Evolutionary conservation across 192 early-diverging fungal genomes (phyloP), one percentile per base, ranked within the genome.

Genomic region (Mycoemilia scoparia): DNA sequence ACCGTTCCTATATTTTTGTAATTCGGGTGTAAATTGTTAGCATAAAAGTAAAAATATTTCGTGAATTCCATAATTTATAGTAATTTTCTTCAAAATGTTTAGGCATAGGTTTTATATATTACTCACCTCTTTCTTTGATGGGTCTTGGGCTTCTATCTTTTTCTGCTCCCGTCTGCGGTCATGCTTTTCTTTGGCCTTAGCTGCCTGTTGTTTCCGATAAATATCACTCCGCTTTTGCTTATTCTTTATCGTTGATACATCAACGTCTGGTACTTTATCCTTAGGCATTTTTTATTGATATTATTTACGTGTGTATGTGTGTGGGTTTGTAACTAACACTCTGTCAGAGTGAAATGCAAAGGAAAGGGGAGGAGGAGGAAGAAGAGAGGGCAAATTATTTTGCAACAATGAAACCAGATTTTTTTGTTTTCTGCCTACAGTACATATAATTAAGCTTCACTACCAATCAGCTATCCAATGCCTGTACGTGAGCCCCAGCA

Each of bases 171-270:
- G 71, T 36, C 90, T 67, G 22, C 68, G 64, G 54, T 77, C 66
- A 16, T 73, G 60, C 68, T 96, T 85, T 13, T 43, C 54, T 35
- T 74, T 75, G 22, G 67, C 73, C 54, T 90, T 87, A 21, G 74
- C 79, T 10, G 55, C 35, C 27, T 75, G 81, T 27, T 73, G 61
- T 42, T 80, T 80, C 36, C 67, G 61, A 41, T 68, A 81, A 1
- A 92, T 56, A 47, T 84, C 71, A 36, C 74, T 76, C 41, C 91
- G 67, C 65, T 88, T 90, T 31, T 66, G 62, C 51, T 84, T 86
- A 64, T 91, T 91, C 50, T 72, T 71, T 52, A 84, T 72, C 29
- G 70, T 61, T 11, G 70, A 54, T 18, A 45, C 39, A 38, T 21
- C 24, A 18, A 51, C 36, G 16, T 16, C 43, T 14, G 38, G 35